Evolutionary conservation across 805 yeast species (phyloP), one percentile per base, ranked within the genome.

Genomic region (Hanseniaspora valbyensis): DNA sequence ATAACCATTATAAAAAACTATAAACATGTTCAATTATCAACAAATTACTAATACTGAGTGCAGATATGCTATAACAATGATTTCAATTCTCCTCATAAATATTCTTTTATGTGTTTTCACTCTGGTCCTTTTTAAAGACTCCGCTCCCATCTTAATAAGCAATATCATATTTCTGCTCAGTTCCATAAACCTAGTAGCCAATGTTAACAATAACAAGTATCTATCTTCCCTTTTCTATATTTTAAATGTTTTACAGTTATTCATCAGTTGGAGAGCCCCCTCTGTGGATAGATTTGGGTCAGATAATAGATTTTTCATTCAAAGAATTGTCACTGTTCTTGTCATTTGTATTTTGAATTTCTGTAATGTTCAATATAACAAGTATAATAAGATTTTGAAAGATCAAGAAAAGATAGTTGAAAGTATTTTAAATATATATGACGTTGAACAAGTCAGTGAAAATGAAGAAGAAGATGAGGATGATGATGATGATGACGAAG

Each of bases 361-460:
- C 18, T 42, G 44, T 10, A 42, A 42, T 8, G 5, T 29, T 3
- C 36, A 29, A 18, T 42, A 42, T n/a, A 33, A 42, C 13, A 29
- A 33, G 14, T 33, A 42, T 10, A 42, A 42, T 25, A 6, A 42
- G 5, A 10, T 42, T n/a, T 26, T 42, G 3, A 21, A 21, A 9
- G 36, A 29, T 16, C 37, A 42, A 21, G 29, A 42, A 49, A 61
- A 36, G 56, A 5, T 28, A 9, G 9, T n/a, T 3, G 33, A 40
- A 12, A 9, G 29, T 12, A 12, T 7, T 9, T 18, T 4, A n/a
- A n/a, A n/a, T n/a, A n/a, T n/a, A n/a, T n/a, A n/a, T n/a, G n/a
- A n/a, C n/a, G n/a, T n/a, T n/a, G n/a, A n/a, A n/a, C n/a, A n/a
- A n/a, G n/a, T n/a, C n/a, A n/a, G n/a, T n/a, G n/a, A n/a, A n/a